These are phyloP conservation scores for Geotrichum restrictum DNA, from an alignment of 1,139 yeast species.

Conservation along the genomic window DNA sequence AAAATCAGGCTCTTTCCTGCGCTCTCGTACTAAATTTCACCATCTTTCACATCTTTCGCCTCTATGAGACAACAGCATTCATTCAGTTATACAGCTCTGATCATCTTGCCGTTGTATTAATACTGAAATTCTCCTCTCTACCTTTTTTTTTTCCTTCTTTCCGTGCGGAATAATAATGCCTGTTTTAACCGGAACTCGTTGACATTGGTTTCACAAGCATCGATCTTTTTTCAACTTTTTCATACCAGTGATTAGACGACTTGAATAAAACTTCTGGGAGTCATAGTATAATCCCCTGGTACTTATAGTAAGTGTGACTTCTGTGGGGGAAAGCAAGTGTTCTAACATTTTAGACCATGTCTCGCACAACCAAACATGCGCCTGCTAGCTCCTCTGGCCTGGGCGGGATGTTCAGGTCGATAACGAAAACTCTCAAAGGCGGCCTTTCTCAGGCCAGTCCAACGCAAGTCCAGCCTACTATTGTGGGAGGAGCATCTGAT, in stretches of 20 bases:
- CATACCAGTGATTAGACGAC: background rate
- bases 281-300: no score
- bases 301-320: background rate
- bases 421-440: conserved; percentile 51
- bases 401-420: conserved; percentile 49
- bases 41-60: background rate
- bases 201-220: conserved; percentile 3
- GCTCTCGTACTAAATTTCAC: background rate
- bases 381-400: conserved; percentile 21
- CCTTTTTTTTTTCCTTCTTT: background rate
- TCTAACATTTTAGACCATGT: conserved; percentile 4
- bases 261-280: no score
- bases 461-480: conserved; percentile 49
- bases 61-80: background rate
- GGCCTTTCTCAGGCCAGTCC: conserved; percentile 32
- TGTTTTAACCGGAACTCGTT: background rate
- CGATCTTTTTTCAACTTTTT: background rate
- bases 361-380: conserved; percentile 1
- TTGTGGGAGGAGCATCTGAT: conserved; percentile 60
- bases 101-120: no score
- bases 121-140: background rate
- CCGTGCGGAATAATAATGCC: conserved; percentile 5
- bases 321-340: background rate
- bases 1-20: background rate
- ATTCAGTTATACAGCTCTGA: background rate